A percentile compares a stretch with the other conserved stretches of the same genome.
phyloP scores from a whole-genome alignment of 2,329 filamentous ascomycete species.

The Colletotrichum eremochloae region DNA sequence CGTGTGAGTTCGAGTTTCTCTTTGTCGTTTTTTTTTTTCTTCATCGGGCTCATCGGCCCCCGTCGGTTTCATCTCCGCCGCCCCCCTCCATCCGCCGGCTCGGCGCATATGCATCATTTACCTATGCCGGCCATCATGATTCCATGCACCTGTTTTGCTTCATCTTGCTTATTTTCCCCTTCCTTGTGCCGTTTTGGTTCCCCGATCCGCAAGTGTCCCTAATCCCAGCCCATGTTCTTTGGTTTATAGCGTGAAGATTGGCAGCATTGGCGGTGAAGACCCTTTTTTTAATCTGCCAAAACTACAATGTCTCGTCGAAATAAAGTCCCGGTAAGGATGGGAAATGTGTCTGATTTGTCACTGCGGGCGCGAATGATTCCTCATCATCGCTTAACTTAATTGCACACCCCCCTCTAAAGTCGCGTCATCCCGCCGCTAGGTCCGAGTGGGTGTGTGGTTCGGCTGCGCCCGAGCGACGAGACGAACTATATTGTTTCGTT shows the following conservation, averaged over 20 bases:
- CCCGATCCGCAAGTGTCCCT: constrained; percentile 12
- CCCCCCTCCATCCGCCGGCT: background rate
- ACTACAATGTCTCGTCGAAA: constrained; percentile 3
- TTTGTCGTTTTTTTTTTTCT: constrained; percentile 7
- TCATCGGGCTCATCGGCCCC: background rate
- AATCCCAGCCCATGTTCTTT: background rate
- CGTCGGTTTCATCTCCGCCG: background rate
- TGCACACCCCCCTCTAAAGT: background rate
- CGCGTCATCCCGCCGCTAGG: constrained; percentile 27
- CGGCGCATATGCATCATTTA: constrained; percentile 6
- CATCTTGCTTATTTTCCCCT: background rate
- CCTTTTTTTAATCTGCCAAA: background rate
- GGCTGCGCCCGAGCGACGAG: background rate
- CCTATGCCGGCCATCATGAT: constrained; percentile 4
- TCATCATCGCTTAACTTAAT: constrained; percentile 23
- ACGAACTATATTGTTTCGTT: background rate
- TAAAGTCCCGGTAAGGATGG: background rate
- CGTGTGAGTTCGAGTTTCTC: constrained; percentile 24
- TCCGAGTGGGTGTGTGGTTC: constrained; percentile 18
- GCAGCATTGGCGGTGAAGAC: background rate
- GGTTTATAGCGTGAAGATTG: background rate
- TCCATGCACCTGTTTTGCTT: constrained; percentile 7
- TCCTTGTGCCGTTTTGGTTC: background rate
- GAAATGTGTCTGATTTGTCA: constrained; percentile 15
- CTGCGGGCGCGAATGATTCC: constrained; percentile 22